Evolutionary conservation across 2,329 filamentous ascomycete species (phyloP), one percentile per base, ranked within the genome.

Genomic region (Colletotrichum truncatum): DNA sequence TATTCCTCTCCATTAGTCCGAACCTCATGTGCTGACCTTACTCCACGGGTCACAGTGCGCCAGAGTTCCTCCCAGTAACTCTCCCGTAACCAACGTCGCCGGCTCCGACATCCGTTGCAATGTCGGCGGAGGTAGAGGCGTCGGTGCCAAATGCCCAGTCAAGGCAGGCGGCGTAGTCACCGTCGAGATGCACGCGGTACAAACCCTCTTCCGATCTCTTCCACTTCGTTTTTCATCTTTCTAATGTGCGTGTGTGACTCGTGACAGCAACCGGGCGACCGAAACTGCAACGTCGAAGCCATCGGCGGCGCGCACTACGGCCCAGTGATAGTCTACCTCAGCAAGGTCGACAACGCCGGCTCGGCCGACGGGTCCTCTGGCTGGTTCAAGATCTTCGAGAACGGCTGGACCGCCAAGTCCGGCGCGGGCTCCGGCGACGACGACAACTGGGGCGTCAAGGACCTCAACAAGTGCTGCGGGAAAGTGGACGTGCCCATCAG

Each of bases 291-390:
- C 18, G 78, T 75, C 46, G 80, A 85, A 67, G 85, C 84, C 21
- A 85, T 87, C 55, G 85, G 85, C 28, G 84, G 85, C 32, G 80
- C 80, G 39, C 85, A 87, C 73, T 85, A 82, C 69, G 84, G 84
- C 9, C 84, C 85, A 2, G 83, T 87, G 32, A 79, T 84, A 51
- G 78, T 84, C 1, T 86, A 86, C 72, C 76, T 86, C 59, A 80
- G 79, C 71, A 81, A 84, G 67, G 84, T 87, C 18, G 66, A 75
- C 25, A 80, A 86, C 70, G 80, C 85, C 4, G 72, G 78, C 30
- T 80, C 76, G 0, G 82, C 83, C 48, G 77, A 80, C 62, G 80
- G 80, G 10, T 75, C 77, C 1, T 71, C 76, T 3, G 72, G 75
- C 4, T 87, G 82, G 82, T 86, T 86, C 78, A 87, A 87, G 77